Percentiles rank a stretch among this genome's conserved stretches.
Evolutionary conservation across 495 filamentous ascomycete species (phyloP).

Genomic region (Aspergillus kassunensis): DNA sequence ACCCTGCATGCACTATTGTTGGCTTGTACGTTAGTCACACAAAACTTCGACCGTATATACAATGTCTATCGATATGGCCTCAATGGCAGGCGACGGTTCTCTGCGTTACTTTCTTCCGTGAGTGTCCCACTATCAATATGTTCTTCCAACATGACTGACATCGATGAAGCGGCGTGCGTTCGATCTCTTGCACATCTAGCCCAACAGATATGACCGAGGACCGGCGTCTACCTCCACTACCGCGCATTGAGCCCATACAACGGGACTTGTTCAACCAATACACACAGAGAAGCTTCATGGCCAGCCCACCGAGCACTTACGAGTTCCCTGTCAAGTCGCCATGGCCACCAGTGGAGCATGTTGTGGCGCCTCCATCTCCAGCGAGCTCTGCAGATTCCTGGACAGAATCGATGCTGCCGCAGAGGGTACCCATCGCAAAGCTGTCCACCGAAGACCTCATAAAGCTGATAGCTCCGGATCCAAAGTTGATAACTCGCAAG

Average conservation of each 20-base stretch:
- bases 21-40: no score
- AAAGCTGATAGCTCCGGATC: constrained; percentile 36
- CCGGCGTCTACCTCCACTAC: constrained; percentile 42
- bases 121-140: constrained; percentile 17
- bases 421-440: constrained; percentile 26
- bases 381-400: constrained; percentile 44
- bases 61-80: constrained; percentile 34
- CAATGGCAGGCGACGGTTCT: constrained; percentile 28
- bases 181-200: constrained; percentile 14
- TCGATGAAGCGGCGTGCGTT: constrained; percentile 16
- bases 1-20: neutral
- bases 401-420: constrained; percentile 35
- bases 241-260: constrained; percentile 39
- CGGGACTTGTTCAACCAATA: constrained; percentile 44
- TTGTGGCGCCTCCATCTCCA: constrained; percentile 38
- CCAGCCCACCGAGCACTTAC: constrained; percentile 35
- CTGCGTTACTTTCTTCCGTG: constrained; percentile 43
- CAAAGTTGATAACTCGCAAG: constrained; percentile 42
- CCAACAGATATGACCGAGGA: constrained; percentile 28
- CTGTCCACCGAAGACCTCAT: constrained; percentile 35
- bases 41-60: no score
- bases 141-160: constrained; percentile 13
- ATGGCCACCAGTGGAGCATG: constrained; percentile 32
- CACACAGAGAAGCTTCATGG: constrained; percentile 27
- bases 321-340: constrained; percentile 40